Conservation (phyloP, 1,139 yeast species). For the Suhomyces bolitotheri region DNA sequence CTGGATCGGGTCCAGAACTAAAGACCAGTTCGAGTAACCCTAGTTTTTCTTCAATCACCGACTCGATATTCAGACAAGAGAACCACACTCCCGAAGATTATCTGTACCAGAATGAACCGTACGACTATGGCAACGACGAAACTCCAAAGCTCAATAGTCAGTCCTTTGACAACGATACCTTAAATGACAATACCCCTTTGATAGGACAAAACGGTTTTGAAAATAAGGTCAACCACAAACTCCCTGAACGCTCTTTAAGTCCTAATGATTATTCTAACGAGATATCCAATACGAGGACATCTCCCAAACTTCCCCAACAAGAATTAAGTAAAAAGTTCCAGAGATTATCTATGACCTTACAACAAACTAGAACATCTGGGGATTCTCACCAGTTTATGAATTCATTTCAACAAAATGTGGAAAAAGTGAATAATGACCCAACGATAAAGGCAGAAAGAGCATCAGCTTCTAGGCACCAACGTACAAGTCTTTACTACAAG, state of each 20-base stretch:
- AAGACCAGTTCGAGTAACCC: conserved; percentile 21
- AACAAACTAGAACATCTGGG: conserved; percentile 36
- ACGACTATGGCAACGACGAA: conserved; percentile 27
- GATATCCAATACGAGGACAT: conserved; percentile 1
- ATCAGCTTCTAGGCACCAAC: conserved; percentile 13
- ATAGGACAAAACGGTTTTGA: conserved; percentile 18
- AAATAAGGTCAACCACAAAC: conserved; percentile 15
- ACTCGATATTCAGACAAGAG: conserved; percentile 29
- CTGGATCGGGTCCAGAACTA: conserved; percentile 15
- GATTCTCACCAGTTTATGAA: conserved; percentile 45
- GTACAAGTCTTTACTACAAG: conserved; percentile 38
- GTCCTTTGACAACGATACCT: conserved; percentile 12
- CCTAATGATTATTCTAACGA: conserved; percentile 2
- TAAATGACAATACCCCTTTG: conserved; percentile 36
- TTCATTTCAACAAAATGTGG: conserved; percentile 44
- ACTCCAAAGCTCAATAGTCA: conserved; percentile 29
- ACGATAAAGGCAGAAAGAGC: conserved; percentile 10
- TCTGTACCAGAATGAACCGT: too few species aligned
- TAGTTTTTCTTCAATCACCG: conserved; percentile 38
- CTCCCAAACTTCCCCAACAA: conserved; percentile 35
- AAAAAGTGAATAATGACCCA: conserved; percentile 21
- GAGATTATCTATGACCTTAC: conserved; percentile 42
- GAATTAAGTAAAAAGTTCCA: conserved; percentile 41
- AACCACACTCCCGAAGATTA: too few species aligned
- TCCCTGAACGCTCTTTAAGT: conserved; percentile 17